Conservation (phyloP, 2,329 filamentous ascomycete genomes). For the Fusarium subglutinans region DNA sequence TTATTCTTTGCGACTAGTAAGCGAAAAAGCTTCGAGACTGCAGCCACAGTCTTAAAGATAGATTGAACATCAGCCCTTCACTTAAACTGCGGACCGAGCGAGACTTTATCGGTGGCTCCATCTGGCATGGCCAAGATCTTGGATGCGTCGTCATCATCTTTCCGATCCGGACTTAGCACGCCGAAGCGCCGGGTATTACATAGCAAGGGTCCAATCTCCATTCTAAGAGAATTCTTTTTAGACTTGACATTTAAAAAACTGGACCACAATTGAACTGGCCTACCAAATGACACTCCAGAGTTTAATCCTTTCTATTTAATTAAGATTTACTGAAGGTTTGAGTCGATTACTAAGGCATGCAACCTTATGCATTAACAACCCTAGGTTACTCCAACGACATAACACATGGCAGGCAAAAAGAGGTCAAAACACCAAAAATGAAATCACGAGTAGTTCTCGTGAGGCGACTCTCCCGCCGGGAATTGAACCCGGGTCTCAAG, state of each 20-base stretch:
- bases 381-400: not conserved
- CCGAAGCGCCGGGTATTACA: not conserved
- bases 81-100: not conserved
- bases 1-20: not conserved
- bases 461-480: slow-evolving; percentile 42
- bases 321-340: not conserved
- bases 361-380: not conserved
- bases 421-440: slow-evolving; percentile 23
- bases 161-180: slow-evolving; percentile 4
- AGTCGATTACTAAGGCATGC: not conserved
- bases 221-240: not conserved
- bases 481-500: slow-evolving; percentile 45
- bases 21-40: not conserved
- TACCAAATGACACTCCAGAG: not conserved
- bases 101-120: slow-evolving; percentile 12
- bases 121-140: not conserved
- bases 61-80: not conserved
- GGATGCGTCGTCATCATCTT: slow-evolving; percentile 19
- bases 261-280: not conserved
- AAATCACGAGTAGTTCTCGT: slow-evolving; percentile 13
- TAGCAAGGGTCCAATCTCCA: not conserved
- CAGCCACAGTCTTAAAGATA: slow-evolving; percentile 4
- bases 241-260: not conserved
- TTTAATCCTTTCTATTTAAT: not conserved
- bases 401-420: not conserved